A percentile compares a stretch with the other conserved stretches of the same genome.
Conservation (phyloP, 2,329 filamentous ascomycete species). For the Celoporthe dispersa region DNA sequence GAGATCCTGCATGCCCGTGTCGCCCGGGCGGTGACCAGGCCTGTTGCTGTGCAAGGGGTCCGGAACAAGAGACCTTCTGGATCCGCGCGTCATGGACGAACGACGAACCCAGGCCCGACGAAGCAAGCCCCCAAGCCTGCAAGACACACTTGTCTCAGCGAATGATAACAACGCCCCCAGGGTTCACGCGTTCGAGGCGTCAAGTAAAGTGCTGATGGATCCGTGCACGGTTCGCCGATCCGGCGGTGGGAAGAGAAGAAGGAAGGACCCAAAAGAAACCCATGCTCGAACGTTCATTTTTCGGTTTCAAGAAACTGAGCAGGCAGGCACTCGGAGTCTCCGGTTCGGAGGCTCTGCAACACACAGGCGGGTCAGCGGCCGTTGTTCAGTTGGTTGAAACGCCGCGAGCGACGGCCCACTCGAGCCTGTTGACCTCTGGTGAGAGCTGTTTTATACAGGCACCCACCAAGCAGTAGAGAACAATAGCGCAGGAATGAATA, state of each 20-base stretch:
- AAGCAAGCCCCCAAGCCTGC: too few relatives aligned
- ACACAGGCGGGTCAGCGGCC: background rate
- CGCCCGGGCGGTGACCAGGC: too few relatives aligned
- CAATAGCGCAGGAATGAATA: too few relatives aligned
- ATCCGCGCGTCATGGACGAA: too few relatives aligned
- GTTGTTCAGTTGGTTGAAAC: background rate
- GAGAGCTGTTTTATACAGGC: background rate
- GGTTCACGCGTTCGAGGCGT: background rate
- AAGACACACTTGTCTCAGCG: background rate
- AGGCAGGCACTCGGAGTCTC: background rate
- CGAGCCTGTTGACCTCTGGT: background rate
- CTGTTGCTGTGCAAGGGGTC: too few relatives aligned
- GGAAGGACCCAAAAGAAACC: background rate
- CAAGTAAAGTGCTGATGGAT: conserved; percentile 1
- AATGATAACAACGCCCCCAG: background rate
- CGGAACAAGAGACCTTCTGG: background rate
- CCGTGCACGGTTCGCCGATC: background rate
- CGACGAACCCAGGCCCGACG: too few relatives aligned
- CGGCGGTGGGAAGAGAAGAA: background rate
- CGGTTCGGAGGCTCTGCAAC: background rate
- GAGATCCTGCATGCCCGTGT: background rate
- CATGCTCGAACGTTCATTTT: background rate
- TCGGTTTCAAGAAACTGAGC: background rate
- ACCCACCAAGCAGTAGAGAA: too few relatives aligned
- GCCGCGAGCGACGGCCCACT: background rate